Percentiles rank a stretch among this genome's conserved stretches.
Evolutionary conservation across 2,329 filamentous ascomycete species (phyloP).

Genomic region (Botrytis pseudocinerea): DNA sequence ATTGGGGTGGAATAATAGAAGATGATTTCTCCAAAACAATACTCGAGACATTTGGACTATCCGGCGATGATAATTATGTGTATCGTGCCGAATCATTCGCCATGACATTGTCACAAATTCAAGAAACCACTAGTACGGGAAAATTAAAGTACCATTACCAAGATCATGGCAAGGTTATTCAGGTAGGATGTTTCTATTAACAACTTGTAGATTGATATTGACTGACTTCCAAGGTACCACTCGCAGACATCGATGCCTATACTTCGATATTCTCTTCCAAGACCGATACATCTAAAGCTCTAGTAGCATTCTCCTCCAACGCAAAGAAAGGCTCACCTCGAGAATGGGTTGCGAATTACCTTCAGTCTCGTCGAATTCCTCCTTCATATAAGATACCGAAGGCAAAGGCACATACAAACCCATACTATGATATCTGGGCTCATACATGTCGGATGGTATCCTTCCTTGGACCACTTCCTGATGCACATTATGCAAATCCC

Average conservation of each 20-base stretch:
- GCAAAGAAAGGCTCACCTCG: conserved; percentile 65
- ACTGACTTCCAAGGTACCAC: conserved; percentile 30
- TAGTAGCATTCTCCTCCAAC: conserved; percentile 64
- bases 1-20: conserved; percentile 31
- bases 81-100: conserved; percentile 36
- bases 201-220: conserved; percentile 19
- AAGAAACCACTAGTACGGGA: conserved; percentile 26
- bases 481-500: conserved; percentile 45
- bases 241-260: conserved; percentile 64
- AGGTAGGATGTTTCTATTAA: conserved; percentile 17
- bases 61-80: conserved; percentile 32
- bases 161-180: conserved; percentile 31
- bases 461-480: conserved; percentile 67
- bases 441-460: conserved; percentile 57
- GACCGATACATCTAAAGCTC: conserved; percentile 59
- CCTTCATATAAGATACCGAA: conserved; percentile 49
- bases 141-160: conserved; percentile 34
- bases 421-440: conserved; percentile 66
- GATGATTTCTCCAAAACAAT: conserved; percentile 32
- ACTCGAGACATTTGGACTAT: conserved; percentile 30
- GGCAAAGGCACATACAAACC: conserved; percentile 56
- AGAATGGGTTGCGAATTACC: conserved; percentile 54
- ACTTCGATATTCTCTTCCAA: conserved; percentile 63
- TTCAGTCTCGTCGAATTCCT: conserved; percentile 54
- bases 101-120: conserved; percentile 33